phyloP scores from a whole-genome alignment of 352 stramenopile genomes.

The Hyaloperonospora brassicae region DNA sequence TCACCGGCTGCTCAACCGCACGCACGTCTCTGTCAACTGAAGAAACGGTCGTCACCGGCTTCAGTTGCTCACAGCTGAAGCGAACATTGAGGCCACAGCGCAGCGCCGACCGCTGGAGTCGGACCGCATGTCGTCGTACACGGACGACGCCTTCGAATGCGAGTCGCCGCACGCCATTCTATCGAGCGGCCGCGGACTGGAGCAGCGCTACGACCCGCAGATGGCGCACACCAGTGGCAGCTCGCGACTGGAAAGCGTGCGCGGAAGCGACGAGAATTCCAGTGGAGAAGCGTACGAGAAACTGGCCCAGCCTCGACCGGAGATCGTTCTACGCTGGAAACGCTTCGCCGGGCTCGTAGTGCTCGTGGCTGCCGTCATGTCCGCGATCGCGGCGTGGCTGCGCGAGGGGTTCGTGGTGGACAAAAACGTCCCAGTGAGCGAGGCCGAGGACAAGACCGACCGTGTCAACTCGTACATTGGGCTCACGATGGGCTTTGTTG shows the following conservation, averaged over 20 bases:
- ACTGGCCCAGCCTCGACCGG: slow-evolving; percentile 34
- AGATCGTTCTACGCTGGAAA: slow-evolving; percentile 58
- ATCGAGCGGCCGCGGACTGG: slow-evolving; percentile 12
- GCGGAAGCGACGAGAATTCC: slow-evolving; percentile 17
- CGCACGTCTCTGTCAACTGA: no score
- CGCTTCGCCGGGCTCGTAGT: slow-evolving; percentile 43
- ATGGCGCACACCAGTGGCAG: slow-evolving; percentile 19
- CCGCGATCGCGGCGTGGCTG: slow-evolving; percentile 30
- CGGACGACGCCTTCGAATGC: slow-evolving; percentile 39
- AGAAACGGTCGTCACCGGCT: neutral
- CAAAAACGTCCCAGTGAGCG: slow-evolving; percentile 7
- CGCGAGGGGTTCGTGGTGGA: slow-evolving; percentile 34
- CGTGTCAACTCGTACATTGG: slow-evolving; percentile 50
- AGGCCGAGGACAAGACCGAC: slow-evolving; percentile 29
- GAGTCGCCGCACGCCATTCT: slow-evolving; percentile 37
- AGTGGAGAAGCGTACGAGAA: slow-evolving; percentile 26
- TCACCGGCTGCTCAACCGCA: no score
- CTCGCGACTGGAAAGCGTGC: slow-evolving; percentile 21
- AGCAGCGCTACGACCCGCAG: slow-evolving; percentile 13
- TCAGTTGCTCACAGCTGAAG: slow-evolving; percentile 15
- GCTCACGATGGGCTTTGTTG: slow-evolving; percentile 53
- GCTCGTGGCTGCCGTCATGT: slow-evolving; percentile 34
- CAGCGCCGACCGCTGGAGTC: slow-evolving; percentile 22
- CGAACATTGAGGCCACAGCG: slow-evolving; percentile 18
- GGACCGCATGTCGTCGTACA: slow-evolving; percentile 36